Evolutionary conservation across 768 basidiomycete species (phyloP), one percentile per base, ranked within the genome.

Genomic region (Tulasnella calospora): DNA sequence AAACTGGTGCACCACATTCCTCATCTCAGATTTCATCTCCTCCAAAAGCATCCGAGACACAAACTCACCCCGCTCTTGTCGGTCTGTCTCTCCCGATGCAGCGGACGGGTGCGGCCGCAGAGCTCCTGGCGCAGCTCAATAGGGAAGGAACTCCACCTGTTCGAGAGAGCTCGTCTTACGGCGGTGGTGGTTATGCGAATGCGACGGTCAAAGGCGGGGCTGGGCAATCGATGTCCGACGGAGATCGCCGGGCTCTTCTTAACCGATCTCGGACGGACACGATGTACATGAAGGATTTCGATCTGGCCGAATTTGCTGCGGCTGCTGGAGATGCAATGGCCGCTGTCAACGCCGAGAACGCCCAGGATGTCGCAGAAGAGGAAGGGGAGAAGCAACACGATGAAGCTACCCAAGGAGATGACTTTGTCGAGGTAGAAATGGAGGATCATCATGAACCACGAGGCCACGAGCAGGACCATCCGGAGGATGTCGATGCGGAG

Each of bases 181-280:
- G 6, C 12, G 23, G 51, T 23, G 61, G 61, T 67, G 61, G 30
- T 33, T 76, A 76, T 40, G 55, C 51, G 15, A 76, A 76, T 51
- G 57, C 57, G 30, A 76, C 75, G 3, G 27, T 76, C 35, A 57
- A 44, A 40, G 61, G 75, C 55, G 35, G 46, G 44, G 44, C 13
- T 7, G 44, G 30, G 30, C 27, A 40, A 23, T 10, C 12, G 46
- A 76, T 76, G 75, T 27, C 41, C 9, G 77, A 78, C 12, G 61
- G 70, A 21, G 77, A 78, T 17, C 40, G 77, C 30, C 61, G 77
- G 23, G 70, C 71, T 12, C 41, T 73, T 46, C 35, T 78, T 13
- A 78, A 78, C 55, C 77, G 77, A 30, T 78, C 77, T 23, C 40
- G 77, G 21, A 78, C 77, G 70, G 77, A 78, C 35, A 78, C 77